Evolutionary conservation across 179 eudicot species (phyloP).

Genomic region (Silene vulgaris): DNA sequence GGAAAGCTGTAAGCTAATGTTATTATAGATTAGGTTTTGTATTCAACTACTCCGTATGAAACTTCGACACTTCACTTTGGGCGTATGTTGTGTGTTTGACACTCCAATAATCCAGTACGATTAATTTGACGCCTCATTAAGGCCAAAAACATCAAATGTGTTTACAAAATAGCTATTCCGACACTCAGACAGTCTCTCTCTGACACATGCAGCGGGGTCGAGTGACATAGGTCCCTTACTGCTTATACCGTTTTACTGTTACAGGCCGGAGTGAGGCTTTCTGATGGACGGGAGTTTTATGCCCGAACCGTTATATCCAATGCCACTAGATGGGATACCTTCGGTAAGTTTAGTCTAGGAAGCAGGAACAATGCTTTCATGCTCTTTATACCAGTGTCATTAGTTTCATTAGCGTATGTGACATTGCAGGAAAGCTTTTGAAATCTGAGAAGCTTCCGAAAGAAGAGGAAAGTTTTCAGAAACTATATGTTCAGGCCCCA

Average conservation of each 20-base stretch:
- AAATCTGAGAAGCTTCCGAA: conserved; percentile 69
- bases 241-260: conserved; percentile 10
- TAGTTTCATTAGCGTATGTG: conserved; percentile 13
- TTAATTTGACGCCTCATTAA: too few species aligned
- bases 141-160: too few species aligned
- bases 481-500: conserved; percentile 84
- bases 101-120: too few species aligned
- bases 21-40: conserved; percentile 1
- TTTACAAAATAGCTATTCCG: too few species aligned
- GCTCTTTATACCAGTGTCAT: background rate
- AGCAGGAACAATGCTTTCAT: conserved; percentile 4
- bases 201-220: too few species aligned
- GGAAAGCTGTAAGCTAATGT: conserved; percentile 72
- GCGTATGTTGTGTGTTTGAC: too few species aligned
- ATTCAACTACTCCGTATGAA: too few species aligned
- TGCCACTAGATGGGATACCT: conserved; percentile 98
- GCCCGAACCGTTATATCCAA: conserved; percentile 85
- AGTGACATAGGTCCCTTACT: background rate
- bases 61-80: too few species aligned
- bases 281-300: conserved; percentile 76
- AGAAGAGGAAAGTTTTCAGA: conserved; percentile 85
- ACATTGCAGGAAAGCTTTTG: conserved; percentile 66
- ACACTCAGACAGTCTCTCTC: too few species aligned
- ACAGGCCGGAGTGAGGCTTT: conserved; percentile 79
- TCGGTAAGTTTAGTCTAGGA: conserved; percentile 51